Evolutionary conservation across 164 flowering plant genomes (phyloP), one percentile per base, ranked within the genome.

Genomic region (Vitis rupestris): DNA sequence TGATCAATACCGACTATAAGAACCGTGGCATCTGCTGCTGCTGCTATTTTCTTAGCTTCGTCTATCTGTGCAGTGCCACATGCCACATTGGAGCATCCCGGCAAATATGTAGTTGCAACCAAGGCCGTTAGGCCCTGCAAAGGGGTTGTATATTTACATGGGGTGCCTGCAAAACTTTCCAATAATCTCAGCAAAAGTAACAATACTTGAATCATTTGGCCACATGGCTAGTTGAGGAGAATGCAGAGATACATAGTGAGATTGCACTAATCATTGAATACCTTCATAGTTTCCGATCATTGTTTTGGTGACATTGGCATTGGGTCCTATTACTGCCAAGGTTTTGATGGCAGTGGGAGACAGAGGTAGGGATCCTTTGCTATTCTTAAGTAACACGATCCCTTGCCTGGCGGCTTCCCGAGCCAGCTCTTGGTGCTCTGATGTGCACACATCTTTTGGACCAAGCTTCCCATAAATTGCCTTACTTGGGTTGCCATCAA

Each of bases 261-360:
- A 31, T 31, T 31, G 5, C 44, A 31, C 5, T 31, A 6, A 31
- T 31, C 44, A 6, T 19, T 49, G 9, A 13, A 6, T 75, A 88
- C 98, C 98, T 80, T 86, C 91, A 57, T 94, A 94, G 76, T 92
- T 94, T 23, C 97, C 97, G 8, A 94, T 89, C 99, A 94, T 92
- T 71, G 97, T 86, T 64, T 84, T 80, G 3, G 97, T 94, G 81
- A 79, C 98, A 75, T 92, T 88, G 59, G 97, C 96, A 79, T 95
- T 95, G 9, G 97, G 99, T 30, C 98, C 98, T 50, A 94, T 87
- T 8, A 94, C 90, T 16, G 99, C 98, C 69, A 93, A 59, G 37
- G 85, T 76, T 79, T 93, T 93, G 65, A 92, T 88, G 61, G 74
- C 54, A 10, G 84, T 69, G 3, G 84, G 75, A 17, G 86, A 80